These are phyloP conservation scores for Didymella lethalis DNA, from an alignment of 2,329 filamentous ascomycete species.

Conservation along the genomic window DNA sequence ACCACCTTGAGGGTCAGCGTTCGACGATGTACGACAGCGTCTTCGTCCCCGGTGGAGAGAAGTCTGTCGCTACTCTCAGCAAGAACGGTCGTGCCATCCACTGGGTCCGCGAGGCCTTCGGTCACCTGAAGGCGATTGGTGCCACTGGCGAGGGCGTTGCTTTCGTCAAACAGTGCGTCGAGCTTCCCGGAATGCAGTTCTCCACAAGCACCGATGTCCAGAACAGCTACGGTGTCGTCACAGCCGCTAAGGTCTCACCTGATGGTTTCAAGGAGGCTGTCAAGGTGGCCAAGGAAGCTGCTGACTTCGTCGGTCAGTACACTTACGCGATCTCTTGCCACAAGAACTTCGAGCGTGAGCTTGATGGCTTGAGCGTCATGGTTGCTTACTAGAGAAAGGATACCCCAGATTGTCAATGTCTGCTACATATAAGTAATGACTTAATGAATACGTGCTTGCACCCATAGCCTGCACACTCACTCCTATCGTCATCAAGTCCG, in stretches of 20 bases:
- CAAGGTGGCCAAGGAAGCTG: conserved; percentile 70
- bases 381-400: conserved; percentile 69
- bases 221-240: conserved; percentile 81
- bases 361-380: conserved; percentile 71
- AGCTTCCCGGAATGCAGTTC: conserved; percentile 59
- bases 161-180: conserved; percentile 62
- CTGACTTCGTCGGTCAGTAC: conserved; percentile 75
- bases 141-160: conserved; percentile 76
- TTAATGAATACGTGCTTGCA: neutral
- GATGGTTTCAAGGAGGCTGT: conserved; percentile 68
- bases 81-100: conserved; percentile 77
- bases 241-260: conserved; percentile 62
- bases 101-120: conserved; percentile 82
- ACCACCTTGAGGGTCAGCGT: conserved; percentile 81
- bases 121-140: conserved; percentile 80
- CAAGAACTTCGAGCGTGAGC: conserved; percentile 75
- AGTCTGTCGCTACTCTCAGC: conserved; percentile 68
- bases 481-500: too few species aligned
- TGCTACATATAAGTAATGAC: conserved; percentile 5
- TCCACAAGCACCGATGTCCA: conserved; percentile 61
- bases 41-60: conserved; percentile 76
- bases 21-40: conserved; percentile 83
- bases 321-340: conserved; percentile 74
- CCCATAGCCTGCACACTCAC: neutral
- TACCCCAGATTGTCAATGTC: conserved; percentile 8